Percentiles rank a stretch among this genome's conserved stretches.
Conservation (phyloP, 305 asterid species). For the Caryopteris hybrid region DNA sequence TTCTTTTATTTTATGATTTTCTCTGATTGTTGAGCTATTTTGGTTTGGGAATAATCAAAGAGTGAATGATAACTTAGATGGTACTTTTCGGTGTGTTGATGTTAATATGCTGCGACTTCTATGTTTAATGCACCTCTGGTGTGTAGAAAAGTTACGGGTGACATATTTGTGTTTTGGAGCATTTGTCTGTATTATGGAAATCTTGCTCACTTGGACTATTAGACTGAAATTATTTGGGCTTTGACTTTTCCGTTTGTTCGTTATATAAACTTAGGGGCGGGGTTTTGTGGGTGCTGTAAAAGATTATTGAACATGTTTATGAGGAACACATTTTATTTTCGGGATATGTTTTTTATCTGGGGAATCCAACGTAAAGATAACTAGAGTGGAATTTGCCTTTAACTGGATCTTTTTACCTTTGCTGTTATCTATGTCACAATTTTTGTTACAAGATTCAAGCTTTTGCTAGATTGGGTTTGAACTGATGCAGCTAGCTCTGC, state of each 20-base stretch:
- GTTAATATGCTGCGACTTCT: conserved; percentile 2
- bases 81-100: neutral
- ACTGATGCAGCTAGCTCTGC: neutral
- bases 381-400: neutral
- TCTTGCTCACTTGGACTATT: neutral
- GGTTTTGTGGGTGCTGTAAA: no score
- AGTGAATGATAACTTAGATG: neutral
- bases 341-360: neutral
- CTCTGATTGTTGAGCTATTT: neutral
- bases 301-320: no score
- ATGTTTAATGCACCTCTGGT: neutral
- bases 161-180: neutral
- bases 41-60: neutral
- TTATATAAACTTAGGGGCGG: neutral
- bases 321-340: neutral
- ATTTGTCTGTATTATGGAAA: no score
- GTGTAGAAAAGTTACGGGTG: neutral
- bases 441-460: neutral
- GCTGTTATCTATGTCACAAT: neutral
- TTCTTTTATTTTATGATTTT: neutral
- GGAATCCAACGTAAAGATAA: neutral
- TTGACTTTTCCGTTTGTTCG: neutral
- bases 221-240: neutral
- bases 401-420: neutral
- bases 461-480: neutral